phyloP scores from a whole-genome alignment of 257 asterid species.

The Knoxia roxburghii region DNA sequence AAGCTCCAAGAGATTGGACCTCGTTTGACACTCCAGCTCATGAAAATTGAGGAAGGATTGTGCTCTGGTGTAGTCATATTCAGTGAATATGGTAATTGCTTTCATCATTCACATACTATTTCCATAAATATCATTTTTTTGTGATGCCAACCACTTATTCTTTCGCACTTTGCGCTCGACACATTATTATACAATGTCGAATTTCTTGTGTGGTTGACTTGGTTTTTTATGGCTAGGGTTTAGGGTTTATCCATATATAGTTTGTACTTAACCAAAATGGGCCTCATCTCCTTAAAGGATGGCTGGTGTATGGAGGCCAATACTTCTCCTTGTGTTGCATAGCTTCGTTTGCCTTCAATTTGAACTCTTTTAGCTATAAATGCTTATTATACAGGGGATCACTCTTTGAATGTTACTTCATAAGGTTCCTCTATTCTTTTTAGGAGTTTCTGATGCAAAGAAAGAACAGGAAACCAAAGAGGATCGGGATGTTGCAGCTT shows the following conservation, averaged over 20 bases:
- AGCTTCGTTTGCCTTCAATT: neutral
- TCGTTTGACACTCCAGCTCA: slow-evolving; percentile 75
- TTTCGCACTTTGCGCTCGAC: neutral
- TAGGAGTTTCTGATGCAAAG: slow-evolving; percentile 15
- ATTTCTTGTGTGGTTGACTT: too few species aligned
- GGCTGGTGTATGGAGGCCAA: neutral
- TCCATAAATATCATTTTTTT: neutral
- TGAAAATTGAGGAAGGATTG: slow-evolving; percentile 72
- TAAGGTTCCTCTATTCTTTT: neutral
- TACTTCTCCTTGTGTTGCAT: neutral
- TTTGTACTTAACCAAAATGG: neutral
- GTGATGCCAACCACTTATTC: neutral
- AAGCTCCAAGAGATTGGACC: slow-evolving; percentile 94
- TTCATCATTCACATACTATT: neutral
- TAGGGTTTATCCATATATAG: too few species aligned
- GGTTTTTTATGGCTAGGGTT: too few species aligned
- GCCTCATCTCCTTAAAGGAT: neutral
- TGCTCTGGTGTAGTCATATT: slow-evolving; percentile 69
- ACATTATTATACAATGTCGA: too few species aligned
- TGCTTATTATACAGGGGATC: neutral
- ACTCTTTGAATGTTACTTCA: neutral
- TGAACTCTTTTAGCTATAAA: neutral
- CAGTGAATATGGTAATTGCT: slow-evolving; percentile 23
- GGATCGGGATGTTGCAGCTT: slow-evolving; percentile 11
- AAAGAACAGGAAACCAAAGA: slow-evolving; percentile 9